These are phyloP conservation scores for Schizosaccharomyces octosporus DNA, from an alignment of 805 yeast genomes.

Conservation along the genomic window DNA sequence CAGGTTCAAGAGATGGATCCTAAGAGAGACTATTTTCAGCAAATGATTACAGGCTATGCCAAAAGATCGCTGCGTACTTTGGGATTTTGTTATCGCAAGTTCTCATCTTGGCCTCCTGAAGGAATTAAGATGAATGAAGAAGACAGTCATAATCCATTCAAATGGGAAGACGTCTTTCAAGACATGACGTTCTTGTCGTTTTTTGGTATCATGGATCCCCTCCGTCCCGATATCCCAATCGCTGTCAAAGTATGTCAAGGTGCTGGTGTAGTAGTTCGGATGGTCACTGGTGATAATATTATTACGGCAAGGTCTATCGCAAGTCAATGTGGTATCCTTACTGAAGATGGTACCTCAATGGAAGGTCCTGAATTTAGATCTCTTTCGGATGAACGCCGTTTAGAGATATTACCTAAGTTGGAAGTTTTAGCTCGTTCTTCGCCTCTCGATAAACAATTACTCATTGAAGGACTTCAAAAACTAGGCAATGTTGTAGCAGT, in stretches of 20 bases:
- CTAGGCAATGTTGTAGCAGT: constrained; percentile 92
- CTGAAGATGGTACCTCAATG: constrained; percentile 37
- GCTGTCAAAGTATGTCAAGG: constrained; percentile 66
- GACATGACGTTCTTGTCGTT: constrained; percentile 37
- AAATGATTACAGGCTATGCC: constrained; percentile 35
- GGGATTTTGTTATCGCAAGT: constrained; percentile 63
- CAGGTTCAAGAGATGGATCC: not conserved
- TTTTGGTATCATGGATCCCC: constrained; percentile 88
- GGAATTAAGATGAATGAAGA: constrained; percentile 12
- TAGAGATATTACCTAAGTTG: constrained; percentile 39
- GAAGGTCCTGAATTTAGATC: constrained; percentile 81
- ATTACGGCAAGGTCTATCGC: constrained; percentile 84
- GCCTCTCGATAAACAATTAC: constrained; percentile 78
- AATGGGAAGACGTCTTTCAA: constrained; percentile 7
- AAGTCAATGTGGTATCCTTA: constrained; percentile 53
- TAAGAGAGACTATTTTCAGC: constrained; percentile 13
- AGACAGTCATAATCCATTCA: constrained; percentile 7
- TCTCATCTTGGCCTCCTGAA: constrained; percentile 47
- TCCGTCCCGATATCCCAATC: constrained; percentile 68
- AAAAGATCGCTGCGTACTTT: constrained; percentile 65
- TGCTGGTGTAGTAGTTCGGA: constrained; percentile 86
- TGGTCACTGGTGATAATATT: constrained; percentile 95
- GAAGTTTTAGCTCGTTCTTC: constrained; percentile 80
- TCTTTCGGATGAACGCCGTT: constrained; percentile 31
- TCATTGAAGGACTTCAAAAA: constrained; percentile 56